Base-by-base conservation (phyloP, 495 filamentous ascomycete species). In the Lichina pygmaea region DNA sequence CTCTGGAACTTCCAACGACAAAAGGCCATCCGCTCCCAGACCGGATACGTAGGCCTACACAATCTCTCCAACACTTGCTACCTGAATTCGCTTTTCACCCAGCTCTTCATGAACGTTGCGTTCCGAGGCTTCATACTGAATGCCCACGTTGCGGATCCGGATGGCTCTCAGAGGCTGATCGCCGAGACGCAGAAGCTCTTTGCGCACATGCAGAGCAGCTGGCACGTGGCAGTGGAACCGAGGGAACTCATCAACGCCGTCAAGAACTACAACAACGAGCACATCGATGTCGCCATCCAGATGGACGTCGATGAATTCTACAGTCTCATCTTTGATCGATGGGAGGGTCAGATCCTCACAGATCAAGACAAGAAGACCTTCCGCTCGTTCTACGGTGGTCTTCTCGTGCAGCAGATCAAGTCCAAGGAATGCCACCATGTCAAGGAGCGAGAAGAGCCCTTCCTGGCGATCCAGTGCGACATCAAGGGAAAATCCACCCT, bases 261-360 rank as follows among this genome's bases (percentile, higher is more conserved):
- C 52, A 73, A 70, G 45, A 89, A 80, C 0, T 86, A 89, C 51
- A 85, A 92, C 31, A 78, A 84, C 42, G 65, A 74, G 13, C 64
- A 69, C n/a, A 86, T 95, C 43, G 85, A 95, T 58, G 74, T 86
- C 30, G 73, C 72, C 15, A 67, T 81, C 38, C 91, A 95, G 55
- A 94, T 95, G 82, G 89, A 99, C 55, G 91, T 93, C 11, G 91
- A 95, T 51, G 85, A 93, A 54, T 99, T 95, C 57, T 95, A 89
- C 60, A 92, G 89, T 52, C 66, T 91, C 16, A 66, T 95, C 0
- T 89, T 94, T 53, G 85, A 93, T 53, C 70, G 83, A 33, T 84
- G 81, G 72, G 91, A 99, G 55, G 72, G 74, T 6, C 82, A 93
- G 53, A 75, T 95, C 46, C 57, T 70, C 24, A 63, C 71, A 12